Conservation (phyloP, 495 filamentous ascomycete species). For the Penicillium arizonense region DNA sequence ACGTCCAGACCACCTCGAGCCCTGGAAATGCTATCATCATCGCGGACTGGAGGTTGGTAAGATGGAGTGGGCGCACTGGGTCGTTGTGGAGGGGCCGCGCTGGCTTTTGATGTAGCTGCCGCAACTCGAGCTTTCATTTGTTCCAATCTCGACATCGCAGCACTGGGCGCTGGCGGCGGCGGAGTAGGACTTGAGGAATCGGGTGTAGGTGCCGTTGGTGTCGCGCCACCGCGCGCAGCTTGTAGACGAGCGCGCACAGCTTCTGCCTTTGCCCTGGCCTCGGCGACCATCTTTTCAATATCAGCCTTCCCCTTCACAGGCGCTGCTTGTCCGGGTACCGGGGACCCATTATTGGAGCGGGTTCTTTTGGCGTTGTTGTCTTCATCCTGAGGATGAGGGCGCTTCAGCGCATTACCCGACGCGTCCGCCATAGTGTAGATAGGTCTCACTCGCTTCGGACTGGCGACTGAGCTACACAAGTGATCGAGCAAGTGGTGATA, state of each 20-base stretch:
- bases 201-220: slow-evolving; percentile 26
- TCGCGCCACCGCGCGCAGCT: slow-evolving; percentile 39
- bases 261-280: slow-evolving; percentile 60
- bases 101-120: slow-evolving; percentile 65
- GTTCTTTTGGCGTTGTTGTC: slow-evolving; percentile 52
- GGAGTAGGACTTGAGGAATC: slow-evolving; percentile 33
- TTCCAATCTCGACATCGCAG: slow-evolving; percentile 51
- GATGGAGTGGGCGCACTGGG: slow-evolving; percentile 32
- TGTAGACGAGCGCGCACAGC: slow-evolving; percentile 56
- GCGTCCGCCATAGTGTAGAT: slow-evolving; percentile 49
- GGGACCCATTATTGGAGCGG: slow-evolving; percentile 60
- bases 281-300: slow-evolving; percentile 60
- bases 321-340: slow-evolving; percentile 41
- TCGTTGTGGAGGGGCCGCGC: slow-evolving; percentile 40
- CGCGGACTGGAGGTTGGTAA: slow-evolving; percentile 41
- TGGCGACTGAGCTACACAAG: background rate
- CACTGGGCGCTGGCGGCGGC: slow-evolving; percentile 46
- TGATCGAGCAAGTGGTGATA: background rate
- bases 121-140: slow-evolving; percentile 81
- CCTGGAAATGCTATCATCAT: slow-evolving; percentile 47
- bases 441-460: slow-evolving; percentile 5
- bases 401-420: slow-evolving; percentile 53
- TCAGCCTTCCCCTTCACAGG: slow-evolving; percentile 46
- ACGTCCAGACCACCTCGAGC: slow-evolving; percentile 81
- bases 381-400: slow-evolving; percentile 56